Evolutionary conservation across 148 eudicot species (phyloP).

Genomic region (Silene conica): DNA sequence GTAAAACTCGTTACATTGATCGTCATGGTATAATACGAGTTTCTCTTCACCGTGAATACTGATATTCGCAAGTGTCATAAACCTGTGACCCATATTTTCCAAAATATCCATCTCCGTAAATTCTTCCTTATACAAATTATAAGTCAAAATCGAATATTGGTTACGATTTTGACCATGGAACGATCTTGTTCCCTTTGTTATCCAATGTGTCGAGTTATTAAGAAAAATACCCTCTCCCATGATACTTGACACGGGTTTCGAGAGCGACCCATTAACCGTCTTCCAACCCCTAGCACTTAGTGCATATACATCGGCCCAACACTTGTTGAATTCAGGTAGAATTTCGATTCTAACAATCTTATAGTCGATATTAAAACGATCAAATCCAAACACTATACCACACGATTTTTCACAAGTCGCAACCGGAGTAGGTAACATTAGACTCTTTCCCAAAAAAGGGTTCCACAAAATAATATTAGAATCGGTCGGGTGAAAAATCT

Average conservation of each 20-base stretch:
- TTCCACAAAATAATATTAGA: conserved; percentile 19
- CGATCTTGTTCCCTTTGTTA: background rate
- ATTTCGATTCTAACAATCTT: conserved; percentile 21
- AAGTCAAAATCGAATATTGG: conserved; percentile 13
- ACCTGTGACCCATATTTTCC: too few species aligned
- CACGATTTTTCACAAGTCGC: background rate
- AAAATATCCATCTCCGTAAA: conserved; percentile 6
- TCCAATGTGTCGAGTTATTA: conserved; percentile 18
- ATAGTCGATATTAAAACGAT: background rate
- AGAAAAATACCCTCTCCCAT: conserved; percentile 14
- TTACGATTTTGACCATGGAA: background rate
- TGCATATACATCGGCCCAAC: conserved; percentile 12
- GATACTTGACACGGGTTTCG: background rate
- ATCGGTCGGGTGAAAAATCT: background rate
- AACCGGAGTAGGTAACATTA: background rate
- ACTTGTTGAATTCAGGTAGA: background rate
- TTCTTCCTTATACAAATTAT: conserved; percentile 2
- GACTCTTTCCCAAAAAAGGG: conserved; percentile 12
- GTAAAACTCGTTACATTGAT: background rate
- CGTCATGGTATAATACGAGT: conserved; percentile 5
- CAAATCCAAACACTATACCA: conserved; percentile 25
- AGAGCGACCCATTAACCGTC: background rate
- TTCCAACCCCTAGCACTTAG: background rate
- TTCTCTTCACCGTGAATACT: background rate
- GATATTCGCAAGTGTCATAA: background rate